phyloP scores from a whole-genome alignment of 208 protist species.

The Trypanosoma platydactyli region DNA sequence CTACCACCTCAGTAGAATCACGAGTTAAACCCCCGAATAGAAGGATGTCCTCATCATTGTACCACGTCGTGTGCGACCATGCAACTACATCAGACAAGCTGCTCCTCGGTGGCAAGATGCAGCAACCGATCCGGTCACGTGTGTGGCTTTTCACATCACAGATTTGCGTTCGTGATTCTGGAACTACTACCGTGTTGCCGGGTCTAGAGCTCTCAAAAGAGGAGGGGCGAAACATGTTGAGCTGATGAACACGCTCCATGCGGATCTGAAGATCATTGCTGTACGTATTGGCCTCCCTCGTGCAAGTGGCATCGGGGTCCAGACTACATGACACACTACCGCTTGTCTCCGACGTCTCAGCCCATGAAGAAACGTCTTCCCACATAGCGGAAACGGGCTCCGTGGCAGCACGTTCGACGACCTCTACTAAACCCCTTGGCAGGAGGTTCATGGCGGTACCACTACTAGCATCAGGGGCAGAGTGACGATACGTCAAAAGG shows the following conservation, averaged over 20 bases:
- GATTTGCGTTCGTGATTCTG: neutral
- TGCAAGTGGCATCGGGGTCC: neutral
- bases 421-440: neutral
- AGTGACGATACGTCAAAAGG: constrained; percentile 3
- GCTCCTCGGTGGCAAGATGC: neutral
- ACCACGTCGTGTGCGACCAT: neutral
- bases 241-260: constrained; percentile 16
- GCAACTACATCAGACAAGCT: neutral
- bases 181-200: neutral
- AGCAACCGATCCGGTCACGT: neutral
- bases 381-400: constrained; percentile 1
- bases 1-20: neutral
- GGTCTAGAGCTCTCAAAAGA: no score
- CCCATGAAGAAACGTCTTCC: constrained; percentile 31
- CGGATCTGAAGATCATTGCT: constrained; percentile 1
- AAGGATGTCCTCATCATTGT: constrained; percentile 11
- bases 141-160: neutral
- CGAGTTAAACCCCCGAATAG: neutral
- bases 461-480: neutral
- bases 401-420: neutral
- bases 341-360: constrained; percentile 4
- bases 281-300: neutral
- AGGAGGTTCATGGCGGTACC: no score
- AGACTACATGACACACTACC: neutral
- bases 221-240: constrained; percentile 2